Evolutionary conservation across 2,329 filamentous ascomycete genomes (phyloP).

Genomic region (Pestalotiopsis sp.): DNA sequence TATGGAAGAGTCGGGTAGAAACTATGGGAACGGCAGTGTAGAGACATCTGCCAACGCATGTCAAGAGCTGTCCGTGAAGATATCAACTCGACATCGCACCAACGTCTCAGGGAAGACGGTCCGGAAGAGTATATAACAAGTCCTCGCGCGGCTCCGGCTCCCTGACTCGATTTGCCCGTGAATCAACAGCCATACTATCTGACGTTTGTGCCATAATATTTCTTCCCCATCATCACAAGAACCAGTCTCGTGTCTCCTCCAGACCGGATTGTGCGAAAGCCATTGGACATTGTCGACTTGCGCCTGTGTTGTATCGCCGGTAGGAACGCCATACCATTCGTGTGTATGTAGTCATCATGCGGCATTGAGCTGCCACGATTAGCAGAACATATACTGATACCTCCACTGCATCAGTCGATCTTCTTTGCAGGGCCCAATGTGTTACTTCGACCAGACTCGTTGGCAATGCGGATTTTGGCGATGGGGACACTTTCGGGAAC

Average conservation of each 20-base stretch:
- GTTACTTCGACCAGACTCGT: conserved; percentile 90
- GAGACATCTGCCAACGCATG: conserved; percentile 27
- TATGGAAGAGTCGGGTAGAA: conserved; percentile 26
- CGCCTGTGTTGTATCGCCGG: not conserved
- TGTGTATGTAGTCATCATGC: not conserved
- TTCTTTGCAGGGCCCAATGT: conserved; percentile 59
- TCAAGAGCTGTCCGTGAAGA: conserved; percentile 20
- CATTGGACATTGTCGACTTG: not conserved
- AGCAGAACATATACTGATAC: not conserved
- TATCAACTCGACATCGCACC: conserved; percentile 8
- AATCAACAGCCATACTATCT: not conserved
- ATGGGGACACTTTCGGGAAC: conserved; percentile 90
- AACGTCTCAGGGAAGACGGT: conserved; percentile 14
- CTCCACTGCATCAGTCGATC: conserved; percentile 23
- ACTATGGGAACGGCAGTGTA: conserved; percentile 28
- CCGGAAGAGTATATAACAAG: conserved; percentile 27
- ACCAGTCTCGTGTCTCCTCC: not conserved
- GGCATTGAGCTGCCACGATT: conserved; percentile 9
- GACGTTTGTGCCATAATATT: not conserved
- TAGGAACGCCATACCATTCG: not conserved
- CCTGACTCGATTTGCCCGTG: too few relatives aligned
- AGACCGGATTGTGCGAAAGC: not conserved
- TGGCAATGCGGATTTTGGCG: conserved; percentile 90
- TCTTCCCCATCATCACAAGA: not conserved
- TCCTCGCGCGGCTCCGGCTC: conserved; percentile 18